A percentile compares a stretch with the other conserved stretches of the same genome.
phyloP scores from a whole-genome alignment of 2,329 filamentous ascomycete species.

The Hymenoscyphus scutula region DNA sequence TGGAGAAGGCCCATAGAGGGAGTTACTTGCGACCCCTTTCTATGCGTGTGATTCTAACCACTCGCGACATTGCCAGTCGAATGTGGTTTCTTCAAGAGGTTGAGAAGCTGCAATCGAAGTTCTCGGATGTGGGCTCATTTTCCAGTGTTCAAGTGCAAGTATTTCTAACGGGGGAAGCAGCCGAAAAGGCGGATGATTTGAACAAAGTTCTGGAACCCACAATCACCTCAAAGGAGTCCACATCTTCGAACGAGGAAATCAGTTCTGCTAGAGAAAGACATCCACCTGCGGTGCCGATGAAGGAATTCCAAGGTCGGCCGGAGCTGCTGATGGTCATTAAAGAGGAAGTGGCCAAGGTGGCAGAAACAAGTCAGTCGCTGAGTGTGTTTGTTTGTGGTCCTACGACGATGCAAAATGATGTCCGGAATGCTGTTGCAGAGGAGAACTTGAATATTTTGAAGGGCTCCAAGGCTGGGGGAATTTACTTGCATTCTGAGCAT shows the following conservation, averaged over 20 bases:
- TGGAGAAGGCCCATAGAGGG: background rate
- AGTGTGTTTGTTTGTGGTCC: conserved; percentile 15
- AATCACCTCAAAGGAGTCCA: background rate
- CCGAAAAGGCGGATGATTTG: background rate
- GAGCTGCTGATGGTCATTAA: background rate
- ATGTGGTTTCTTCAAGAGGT: background rate
- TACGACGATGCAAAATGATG: conserved; percentile 16
- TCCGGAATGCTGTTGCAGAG: conserved; percentile 15
- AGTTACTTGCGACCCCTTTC: background rate
- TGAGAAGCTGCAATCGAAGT: background rate
- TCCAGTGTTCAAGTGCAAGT: background rate
- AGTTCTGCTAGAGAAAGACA: background rate
- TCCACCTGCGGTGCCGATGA: background rate
- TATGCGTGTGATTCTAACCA: background rate
- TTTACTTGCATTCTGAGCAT: conserved; percentile 1
- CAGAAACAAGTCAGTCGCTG: background rate
- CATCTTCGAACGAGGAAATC: background rate
- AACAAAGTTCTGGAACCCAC: background rate
- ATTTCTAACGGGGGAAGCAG: background rate
- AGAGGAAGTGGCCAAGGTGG: background rate
- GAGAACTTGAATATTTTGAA: conserved; percentile 13
- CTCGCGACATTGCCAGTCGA: background rate
- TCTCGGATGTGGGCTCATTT: background rate
- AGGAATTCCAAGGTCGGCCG: background rate
- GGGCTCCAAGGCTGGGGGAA: background rate